Evolutionary conservation across 2,329 filamentous ascomycete genomes (phyloP), one percentile per base, ranked within the genome.

Genomic region (Pyrenochaeta sp.): DNA sequence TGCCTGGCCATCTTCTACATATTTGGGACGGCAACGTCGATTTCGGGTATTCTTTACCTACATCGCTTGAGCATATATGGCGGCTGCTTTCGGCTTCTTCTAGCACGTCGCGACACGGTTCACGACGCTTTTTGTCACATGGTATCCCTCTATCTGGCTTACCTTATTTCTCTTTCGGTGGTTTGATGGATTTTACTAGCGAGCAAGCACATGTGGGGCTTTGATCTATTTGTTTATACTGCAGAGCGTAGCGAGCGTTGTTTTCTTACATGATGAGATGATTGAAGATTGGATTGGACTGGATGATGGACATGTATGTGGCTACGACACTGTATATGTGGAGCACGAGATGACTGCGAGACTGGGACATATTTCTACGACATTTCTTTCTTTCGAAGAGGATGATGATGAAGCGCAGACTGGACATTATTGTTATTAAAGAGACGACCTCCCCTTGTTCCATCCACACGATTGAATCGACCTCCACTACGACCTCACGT

Each of bases 241-340:
- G 70, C 70, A 69, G 61, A 75, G 70, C 72, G 69, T 39, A 73
- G 72, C 73, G 71, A 74, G 73, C 68, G 68, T 72, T 69, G 59
- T 24, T 32, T 51, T 52, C 55, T 48, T 54, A 56, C 54, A 58
- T 45, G 48, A 59, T 40, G 36, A 42, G 61, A 67, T 52, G 54
- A 54, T 27, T 45, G 40, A 39, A 28, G 53, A 53, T 50, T 34
- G 50, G 52, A 49, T 25, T 49, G 34, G 55, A 37, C 46, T 53
- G 45, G 49, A 54, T 58, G 48, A 47, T 27, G 50, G 30, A 28
- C 40, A 53, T 47, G 45, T 47, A 47, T 13, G 19, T 22, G 22
- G 44, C 45, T 47, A 47, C 45, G 45, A 47, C 27, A 19, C 10
- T 54, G 50, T 61, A 56, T 44, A 58, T 58, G 55, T 50, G 10